Evolutionary conservation across 257 asterid genomes (phyloP).

Genomic region (Leonotis leonurus): DNA sequence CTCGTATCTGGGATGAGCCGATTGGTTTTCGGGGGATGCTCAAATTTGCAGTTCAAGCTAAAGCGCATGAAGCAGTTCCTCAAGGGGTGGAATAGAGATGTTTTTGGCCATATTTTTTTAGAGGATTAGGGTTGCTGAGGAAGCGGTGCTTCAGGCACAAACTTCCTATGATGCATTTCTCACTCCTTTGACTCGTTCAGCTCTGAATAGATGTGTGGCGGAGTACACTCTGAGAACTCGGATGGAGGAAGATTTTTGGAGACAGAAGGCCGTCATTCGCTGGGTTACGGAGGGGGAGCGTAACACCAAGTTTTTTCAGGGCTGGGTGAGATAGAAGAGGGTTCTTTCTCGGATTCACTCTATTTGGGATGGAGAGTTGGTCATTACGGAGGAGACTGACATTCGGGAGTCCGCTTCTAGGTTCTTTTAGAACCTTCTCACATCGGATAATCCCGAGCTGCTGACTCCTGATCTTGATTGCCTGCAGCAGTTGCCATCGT

Average conservation of each 20-base stretch:
- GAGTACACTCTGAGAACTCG: neutral
- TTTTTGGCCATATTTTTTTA: neutral
- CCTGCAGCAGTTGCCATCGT: too few relatives aligned
- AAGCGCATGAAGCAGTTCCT: neutral
- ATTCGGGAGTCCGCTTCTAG: too few relatives aligned
- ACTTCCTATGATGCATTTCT: neutral
- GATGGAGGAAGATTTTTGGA: neutral
- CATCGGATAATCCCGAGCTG: too few relatives aligned
- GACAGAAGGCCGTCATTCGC: neutral
- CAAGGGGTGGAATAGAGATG: neutral
- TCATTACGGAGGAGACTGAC: too few relatives aligned
- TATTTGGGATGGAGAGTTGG: too few relatives aligned
- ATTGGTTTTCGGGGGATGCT: too few relatives aligned
- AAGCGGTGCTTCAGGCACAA: neutral
- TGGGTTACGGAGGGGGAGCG: neutral
- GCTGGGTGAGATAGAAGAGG: neutral
- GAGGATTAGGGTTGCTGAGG: neutral
- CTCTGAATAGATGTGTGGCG: neutral
- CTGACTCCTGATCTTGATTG: too few relatives aligned
- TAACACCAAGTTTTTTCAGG: neutral
- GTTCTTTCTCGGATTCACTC: neutral
- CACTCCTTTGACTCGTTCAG: neutral
- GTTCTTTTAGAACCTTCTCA: too few relatives aligned
- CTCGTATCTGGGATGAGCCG: too few relatives aligned
- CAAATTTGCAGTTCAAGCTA: too few relatives aligned